Conservation (phyloP, 208 protist genomes). For the Trypanosoma conorhini region DNA sequence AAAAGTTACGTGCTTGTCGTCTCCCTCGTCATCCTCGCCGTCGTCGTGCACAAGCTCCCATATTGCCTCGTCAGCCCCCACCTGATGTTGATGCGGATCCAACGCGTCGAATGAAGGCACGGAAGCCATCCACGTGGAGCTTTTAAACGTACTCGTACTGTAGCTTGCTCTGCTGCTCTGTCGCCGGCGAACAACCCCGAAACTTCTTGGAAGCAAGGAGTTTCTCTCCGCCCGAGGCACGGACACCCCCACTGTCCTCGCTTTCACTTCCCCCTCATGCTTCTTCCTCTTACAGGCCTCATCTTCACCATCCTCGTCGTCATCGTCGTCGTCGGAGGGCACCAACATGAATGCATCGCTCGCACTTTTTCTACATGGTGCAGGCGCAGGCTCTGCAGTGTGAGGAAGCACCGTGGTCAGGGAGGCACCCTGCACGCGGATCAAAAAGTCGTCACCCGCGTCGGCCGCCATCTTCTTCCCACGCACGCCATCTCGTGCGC, state of each 20-base stretch:
- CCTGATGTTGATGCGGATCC: background rate
- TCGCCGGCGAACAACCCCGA: background rate
- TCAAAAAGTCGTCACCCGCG: background rate
- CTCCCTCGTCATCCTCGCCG: background rate
- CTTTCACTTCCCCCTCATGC: background rate
- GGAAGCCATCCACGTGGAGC: background rate
- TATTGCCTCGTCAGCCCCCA: background rate
- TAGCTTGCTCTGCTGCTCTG: conserved; percentile 1
- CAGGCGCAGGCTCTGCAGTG: conserved; percentile 1
- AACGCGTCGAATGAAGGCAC: background rate
- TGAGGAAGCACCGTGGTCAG: background rate
- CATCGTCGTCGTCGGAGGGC: conserved; percentile 26
- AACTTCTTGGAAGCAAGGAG: background rate
- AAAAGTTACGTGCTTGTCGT: background rate
- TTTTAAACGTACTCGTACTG: conserved; percentile 14
- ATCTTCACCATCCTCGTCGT: background rate
- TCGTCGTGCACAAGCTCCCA: conserved; percentile 15
- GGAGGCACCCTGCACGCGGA: background rate
- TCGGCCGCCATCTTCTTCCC: background rate
- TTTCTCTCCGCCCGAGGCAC: background rate
- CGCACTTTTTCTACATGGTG: background rate
- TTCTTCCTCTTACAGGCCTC: background rate
- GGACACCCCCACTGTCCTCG: background rate
- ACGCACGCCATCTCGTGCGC: background rate
- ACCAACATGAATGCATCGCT: conserved; percentile 30